Evolutionary conservation across 2,329 filamentous ascomycete species (phyloP).

Genomic region (Exophiala sideris): DNA sequence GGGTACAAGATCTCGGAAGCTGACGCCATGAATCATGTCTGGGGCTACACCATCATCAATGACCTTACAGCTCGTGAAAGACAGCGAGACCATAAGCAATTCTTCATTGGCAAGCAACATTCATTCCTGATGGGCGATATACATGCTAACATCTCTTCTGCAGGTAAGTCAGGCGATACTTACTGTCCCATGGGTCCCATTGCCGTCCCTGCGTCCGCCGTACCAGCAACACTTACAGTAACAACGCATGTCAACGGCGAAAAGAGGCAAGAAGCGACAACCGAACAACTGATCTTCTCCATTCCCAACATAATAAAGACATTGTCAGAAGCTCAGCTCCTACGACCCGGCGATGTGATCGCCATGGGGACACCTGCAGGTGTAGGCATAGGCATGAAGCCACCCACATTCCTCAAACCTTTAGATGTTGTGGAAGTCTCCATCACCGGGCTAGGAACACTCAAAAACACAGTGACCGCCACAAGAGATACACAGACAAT

Average conservation of each 20-base stretch:
- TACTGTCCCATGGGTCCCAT: conserved; percentile 63
- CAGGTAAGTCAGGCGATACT: conserved; percentile 69
- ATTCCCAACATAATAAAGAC: conserved; percentile 49
- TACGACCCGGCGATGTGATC: conserved; percentile 51
- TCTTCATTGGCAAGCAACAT: conserved; percentile 41
- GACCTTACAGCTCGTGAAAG: conserved; percentile 53
- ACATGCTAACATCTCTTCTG: no score
- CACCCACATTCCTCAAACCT: conserved; percentile 37
- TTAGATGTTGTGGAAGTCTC: conserved; percentile 41
- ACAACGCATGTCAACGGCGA: conserved; percentile 52
- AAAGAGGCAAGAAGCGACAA: conserved; percentile 48
- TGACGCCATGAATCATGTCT: conserved; percentile 51
- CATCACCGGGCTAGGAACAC: conserved; percentile 40
- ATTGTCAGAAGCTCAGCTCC: conserved; percentile 48
- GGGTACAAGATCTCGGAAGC: conserved; percentile 44
- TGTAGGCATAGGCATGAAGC: conserved; percentile 45
- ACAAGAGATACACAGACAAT: background rate
- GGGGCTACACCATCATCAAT: conserved; percentile 57
- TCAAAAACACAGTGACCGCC: conserved; percentile 40
- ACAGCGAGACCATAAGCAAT: conserved; percentile 59
- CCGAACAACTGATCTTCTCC: conserved; percentile 50
- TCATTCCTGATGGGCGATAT: no score
- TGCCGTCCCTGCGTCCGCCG: conserved; percentile 45
- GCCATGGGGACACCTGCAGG: conserved; percentile 44
- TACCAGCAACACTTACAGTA: conserved; percentile 42